Evolutionary conservation across 441 rosid species (phyloP).

Genomic region (Adansonia rubrostipa): DNA sequence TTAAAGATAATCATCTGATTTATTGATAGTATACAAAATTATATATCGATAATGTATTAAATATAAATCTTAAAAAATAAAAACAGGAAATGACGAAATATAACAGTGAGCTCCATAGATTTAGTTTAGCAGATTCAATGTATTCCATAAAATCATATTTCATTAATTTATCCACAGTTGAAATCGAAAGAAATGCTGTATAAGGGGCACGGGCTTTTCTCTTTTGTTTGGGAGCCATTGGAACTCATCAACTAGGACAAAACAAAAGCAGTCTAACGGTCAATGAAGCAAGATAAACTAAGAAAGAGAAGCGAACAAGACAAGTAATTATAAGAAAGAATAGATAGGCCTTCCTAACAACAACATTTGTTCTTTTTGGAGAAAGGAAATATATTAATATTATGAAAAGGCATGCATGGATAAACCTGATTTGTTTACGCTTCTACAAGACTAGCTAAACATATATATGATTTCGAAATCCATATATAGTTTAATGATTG

Average conservation of each 20-base stretch:
- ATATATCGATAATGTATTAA: too few species aligned
- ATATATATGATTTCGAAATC: too few species aligned
- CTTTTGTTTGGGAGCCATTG: conserved; percentile 7
- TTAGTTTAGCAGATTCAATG: background rate
- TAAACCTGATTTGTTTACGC: too few species aligned
- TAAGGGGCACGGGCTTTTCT: background rate
- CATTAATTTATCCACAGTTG: background rate
- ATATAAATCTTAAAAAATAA: too few species aligned
- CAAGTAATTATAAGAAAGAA: background rate
- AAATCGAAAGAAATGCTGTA: background rate
- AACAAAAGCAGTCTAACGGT: conserved; percentile 1
- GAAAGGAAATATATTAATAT: too few species aligned
- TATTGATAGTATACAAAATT: too few species aligned
- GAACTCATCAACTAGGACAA: conserved; percentile 14
- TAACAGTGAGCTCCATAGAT: background rate
- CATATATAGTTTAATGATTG: background rate
- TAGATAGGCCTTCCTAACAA: background rate
- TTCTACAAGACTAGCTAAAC: too few species aligned
- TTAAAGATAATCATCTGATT: too few species aligned
- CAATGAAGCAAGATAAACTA: background rate
- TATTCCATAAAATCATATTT: background rate
- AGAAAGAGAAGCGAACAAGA: background rate
- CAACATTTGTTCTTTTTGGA: background rate
- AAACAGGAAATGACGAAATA: background rate
- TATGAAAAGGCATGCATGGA: too few species aligned